Conservation (phyloP, 2,329 filamentous ascomycete genomes). For the Trichophyton benhamiae region DNA sequence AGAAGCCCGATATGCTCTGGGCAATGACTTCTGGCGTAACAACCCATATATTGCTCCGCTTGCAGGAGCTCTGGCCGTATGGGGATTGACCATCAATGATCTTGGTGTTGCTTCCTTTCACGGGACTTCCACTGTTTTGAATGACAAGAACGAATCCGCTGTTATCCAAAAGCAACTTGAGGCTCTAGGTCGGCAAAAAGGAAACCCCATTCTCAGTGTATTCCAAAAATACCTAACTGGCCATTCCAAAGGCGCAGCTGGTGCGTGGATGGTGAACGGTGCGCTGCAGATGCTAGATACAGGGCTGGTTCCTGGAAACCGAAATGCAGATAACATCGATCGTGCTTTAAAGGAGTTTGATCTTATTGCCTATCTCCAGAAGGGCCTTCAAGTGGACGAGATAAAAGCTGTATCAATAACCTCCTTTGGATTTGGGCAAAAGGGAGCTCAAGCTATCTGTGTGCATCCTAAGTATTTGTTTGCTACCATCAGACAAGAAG, state of each 20-base stretch:
- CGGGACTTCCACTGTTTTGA: conserved; percentile 30
- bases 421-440: conserved; percentile 37
- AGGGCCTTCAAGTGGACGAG: conserved; percentile 15
- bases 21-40: conserved; percentile 23
- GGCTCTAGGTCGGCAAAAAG: conserved; percentile 24
- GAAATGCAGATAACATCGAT: conserved; percentile 30
- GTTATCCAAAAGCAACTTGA: conserved; percentile 27
- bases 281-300: conserved; percentile 26
- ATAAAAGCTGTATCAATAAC: conserved; percentile 30
- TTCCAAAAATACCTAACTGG: conserved; percentile 27
- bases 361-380: conserved; percentile 25
- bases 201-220: conserved; percentile 24
- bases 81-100: conserved; percentile 30
- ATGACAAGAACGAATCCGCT: conserved; percentile 31
- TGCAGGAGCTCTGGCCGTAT: conserved; percentile 26
- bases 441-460: conserved; percentile 29
- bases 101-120: conserved; percentile 29
- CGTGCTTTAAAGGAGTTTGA: conserved; percentile 18
- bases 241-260: conserved; percentile 29
- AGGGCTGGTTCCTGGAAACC: conserved; percentile 26
- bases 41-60: conserved; percentile 24
- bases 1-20: conserved; percentile 17
- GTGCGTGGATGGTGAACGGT: conserved; percentile 31
- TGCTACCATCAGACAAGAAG: neutral
- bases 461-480: conserved; percentile 26